Evolutionary conservation across 192 early-diverging fungal genomes (phyloP).

Genomic region (Coemansia guatemalensis): DNA sequence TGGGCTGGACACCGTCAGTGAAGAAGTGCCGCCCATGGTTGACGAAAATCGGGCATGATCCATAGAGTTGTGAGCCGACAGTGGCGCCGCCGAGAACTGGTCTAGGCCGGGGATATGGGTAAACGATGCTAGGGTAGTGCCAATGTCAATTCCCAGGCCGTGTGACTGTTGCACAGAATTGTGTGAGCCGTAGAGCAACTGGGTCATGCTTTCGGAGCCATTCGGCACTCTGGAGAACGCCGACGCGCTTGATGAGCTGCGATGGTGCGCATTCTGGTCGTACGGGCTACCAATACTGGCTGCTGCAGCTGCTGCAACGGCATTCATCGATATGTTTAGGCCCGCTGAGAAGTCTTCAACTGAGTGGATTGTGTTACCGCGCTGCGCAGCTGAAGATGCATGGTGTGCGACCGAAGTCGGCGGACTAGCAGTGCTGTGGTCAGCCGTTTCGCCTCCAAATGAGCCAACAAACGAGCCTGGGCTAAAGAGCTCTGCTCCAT

Average conservation of each 20-base stretch:
- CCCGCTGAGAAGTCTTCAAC: conserved; percentile 44
- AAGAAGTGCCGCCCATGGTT: conserved; percentile 3
- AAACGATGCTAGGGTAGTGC: conserved; percentile 35
- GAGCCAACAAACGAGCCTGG: conserved; percentile 21
- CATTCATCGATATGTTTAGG: conserved; percentile 51
- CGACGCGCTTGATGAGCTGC: conserved; percentile 28
- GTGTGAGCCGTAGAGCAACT: conserved; percentile 22
- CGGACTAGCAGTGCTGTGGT: conserved; percentile 10
- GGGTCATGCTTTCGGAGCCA: conserved; percentile 21
- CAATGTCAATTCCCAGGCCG: conserved; percentile 34
- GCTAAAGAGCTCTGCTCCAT: conserved; percentile 16
- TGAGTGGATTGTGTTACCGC: neutral
- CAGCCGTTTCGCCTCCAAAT: conserved; percentile 13
- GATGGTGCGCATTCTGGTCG: conserved; percentile 24
- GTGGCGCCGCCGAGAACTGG: conserved; percentile 24
- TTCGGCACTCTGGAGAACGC: conserved; percentile 44
- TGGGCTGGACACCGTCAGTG: conserved; percentile 9
- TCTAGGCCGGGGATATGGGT: conserved; percentile 38
- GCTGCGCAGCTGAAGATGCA: conserved; percentile 8
- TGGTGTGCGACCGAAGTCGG: conserved; percentile 12
- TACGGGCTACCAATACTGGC: conserved; percentile 31
- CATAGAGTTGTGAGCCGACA: conserved; percentile 14
- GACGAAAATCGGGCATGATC: conserved; percentile 20
- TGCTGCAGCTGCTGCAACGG: conserved; percentile 20
- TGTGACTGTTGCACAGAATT: conserved; percentile 1